Evolutionary conservation across 345 rosid species (phyloP).

Genomic region (Citrus mangshanensis): DNA sequence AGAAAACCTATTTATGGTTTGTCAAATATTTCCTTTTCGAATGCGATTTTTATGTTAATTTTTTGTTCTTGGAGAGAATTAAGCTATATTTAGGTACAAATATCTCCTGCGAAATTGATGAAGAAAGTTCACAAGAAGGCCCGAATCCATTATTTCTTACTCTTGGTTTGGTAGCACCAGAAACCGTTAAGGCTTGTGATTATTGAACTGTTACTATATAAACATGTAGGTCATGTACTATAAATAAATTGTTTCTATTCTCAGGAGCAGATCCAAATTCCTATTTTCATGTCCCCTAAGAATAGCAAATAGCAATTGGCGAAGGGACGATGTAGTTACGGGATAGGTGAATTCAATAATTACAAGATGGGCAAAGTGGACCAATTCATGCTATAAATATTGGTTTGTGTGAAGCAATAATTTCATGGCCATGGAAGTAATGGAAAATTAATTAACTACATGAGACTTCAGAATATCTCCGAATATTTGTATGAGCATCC

Average conservation of each 20-base stretch:
- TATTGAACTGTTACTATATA: constrained; percentile 1
- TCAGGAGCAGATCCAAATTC: constrained; percentile 3
- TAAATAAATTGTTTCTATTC: constrained; percentile 10
- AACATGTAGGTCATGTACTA: constrained; percentile 12
- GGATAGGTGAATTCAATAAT: not conserved
- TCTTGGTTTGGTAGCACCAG: not conserved
- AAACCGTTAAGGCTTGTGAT: constrained; percentile 11
- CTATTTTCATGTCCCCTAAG: not conserved
- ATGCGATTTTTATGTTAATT: not conserved
- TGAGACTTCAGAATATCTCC: too few species aligned
- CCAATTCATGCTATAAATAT: not conserved
- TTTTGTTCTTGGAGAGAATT: not conserved
- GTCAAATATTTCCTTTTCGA: not conserved
- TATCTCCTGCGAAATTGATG: not conserved
- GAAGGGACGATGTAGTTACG: not conserved
- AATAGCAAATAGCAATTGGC: not conserved
- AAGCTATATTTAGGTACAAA: not conserved
- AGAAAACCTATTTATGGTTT: not conserved
- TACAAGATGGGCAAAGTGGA: not conserved
- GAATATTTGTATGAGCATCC: too few species aligned
- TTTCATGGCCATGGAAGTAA: not conserved
- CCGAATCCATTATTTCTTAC: not conserved
- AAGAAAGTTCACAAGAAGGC: not conserved
- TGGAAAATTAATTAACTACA: not conserved
- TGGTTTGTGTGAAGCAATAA: not conserved